Evolutionary conservation across 2,329 filamentous ascomycete genomes (phyloP).

Genomic region (Aspergillus brunneoviolaceus): DNA sequence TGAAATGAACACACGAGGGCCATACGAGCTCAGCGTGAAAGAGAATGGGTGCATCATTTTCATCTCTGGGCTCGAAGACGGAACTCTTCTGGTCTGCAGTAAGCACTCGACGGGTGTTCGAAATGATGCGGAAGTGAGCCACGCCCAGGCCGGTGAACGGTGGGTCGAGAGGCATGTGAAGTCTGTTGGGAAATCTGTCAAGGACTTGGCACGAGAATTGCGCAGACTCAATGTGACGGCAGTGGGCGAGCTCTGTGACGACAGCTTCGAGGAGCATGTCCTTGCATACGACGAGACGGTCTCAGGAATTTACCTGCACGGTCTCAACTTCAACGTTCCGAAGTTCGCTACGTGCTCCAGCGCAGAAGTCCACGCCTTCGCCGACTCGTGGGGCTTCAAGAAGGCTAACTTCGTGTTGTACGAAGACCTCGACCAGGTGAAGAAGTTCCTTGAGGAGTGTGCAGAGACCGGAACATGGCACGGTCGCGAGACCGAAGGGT

Average conservation of each 20-base stretch:
- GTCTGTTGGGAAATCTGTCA: constrained; percentile 72
- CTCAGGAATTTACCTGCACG: constrained; percentile 91
- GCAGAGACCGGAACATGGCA: constrained; percentile 87
- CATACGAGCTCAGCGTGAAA: constrained; percentile 94
- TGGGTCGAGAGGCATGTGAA: constrained; percentile 80
- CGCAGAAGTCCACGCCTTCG: constrained; percentile 80
- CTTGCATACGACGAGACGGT: constrained; percentile 79
- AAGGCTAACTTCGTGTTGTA: constrained; percentile 80
- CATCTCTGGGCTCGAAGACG: constrained; percentile 86
- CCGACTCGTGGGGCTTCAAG: constrained; percentile 88
- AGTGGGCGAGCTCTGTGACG: constrained; percentile 94
- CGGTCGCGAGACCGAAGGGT: constrained; percentile 92
- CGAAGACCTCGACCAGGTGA: constrained; percentile 71
- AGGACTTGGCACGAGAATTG: constrained; percentile 74
- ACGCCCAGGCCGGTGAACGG: constrained; percentile 77
- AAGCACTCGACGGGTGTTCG: constrained; percentile 92
- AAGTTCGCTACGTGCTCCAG: constrained; percentile 86
- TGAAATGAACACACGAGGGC: constrained; percentile 70
- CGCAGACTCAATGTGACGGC: constrained; percentile 84
- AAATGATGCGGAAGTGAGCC: constrained; percentile 69
- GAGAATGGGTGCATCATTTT: constrained; percentile 99
- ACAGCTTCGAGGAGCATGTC: constrained; percentile 95
- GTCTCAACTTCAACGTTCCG: constrained; percentile 93
- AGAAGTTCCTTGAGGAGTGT: constrained; percentile 75
- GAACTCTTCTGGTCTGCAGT: constrained; percentile 90